Evolutionary conservation across 495 filamentous ascomycete genomes (phyloP).

Genomic region (Venustampulla echinocandica): DNA sequence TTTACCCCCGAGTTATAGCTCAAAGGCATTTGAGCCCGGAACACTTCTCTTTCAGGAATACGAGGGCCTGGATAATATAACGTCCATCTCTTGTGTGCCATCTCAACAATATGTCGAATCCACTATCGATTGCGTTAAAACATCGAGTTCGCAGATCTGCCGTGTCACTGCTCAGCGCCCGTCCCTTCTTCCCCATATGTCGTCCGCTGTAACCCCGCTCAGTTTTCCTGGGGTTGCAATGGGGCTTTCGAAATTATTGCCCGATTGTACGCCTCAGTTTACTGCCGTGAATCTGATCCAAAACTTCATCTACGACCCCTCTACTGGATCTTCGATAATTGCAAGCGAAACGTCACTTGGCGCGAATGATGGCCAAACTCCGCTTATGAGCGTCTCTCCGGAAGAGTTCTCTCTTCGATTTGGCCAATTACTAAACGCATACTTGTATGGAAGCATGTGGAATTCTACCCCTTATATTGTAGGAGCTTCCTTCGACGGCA

Average conservation of each 20-base stretch:
- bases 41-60: slow-evolving; percentile 15
- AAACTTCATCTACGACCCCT: slow-evolving; percentile 13
- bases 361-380: neutral
- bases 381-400: slow-evolving; percentile 2
- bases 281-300: slow-evolving; percentile 5
- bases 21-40: slow-evolving; percentile 7
- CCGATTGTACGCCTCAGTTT: slow-evolving; percentile 6
- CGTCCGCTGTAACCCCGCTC: slow-evolving; percentile 10
- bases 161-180: slow-evolving; percentile 13
- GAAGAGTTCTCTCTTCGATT: slow-evolving; percentile 10
- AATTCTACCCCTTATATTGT: slow-evolving; percentile 10
- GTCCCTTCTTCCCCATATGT: slow-evolving; percentile 12
- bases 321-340: neutral
- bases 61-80: slow-evolving; percentile 8
- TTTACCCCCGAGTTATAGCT: neutral
- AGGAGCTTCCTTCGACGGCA: slow-evolving; percentile 2
- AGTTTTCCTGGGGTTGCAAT: slow-evolving; percentile 6
- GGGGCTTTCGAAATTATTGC: slow-evolving; percentile 8
- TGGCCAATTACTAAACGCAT: slow-evolving; percentile 16
- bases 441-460: slow-evolving; percentile 11
- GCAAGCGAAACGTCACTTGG: neutral
- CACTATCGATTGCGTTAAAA: slow-evolving; percentile 5
- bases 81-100: slow-evolving; percentile 12
- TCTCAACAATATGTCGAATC: slow-evolving; percentile 16
- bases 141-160: neutral